These are phyloP conservation scores for Lineolata rhizophorae DNA, from an alignment of 495 filamentous ascomycete species.

Conservation along the genomic window DNA sequence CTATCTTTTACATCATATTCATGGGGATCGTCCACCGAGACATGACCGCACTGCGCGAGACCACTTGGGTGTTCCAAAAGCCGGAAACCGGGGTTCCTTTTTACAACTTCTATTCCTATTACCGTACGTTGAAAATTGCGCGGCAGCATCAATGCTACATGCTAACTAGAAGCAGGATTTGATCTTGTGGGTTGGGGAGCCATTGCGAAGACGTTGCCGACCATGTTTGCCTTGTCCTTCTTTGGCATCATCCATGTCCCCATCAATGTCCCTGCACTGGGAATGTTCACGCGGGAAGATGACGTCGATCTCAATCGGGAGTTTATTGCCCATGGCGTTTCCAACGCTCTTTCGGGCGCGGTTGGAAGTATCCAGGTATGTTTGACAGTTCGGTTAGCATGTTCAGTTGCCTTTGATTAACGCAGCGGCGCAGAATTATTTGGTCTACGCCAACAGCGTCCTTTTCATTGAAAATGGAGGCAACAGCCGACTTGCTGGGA, in stretches of 20 bases:
- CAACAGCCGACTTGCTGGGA: slow-evolving; percentile 60
- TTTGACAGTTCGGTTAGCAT: neutral
- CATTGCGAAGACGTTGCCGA: slow-evolving; percentile 57
- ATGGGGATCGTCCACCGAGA: slow-evolving; percentile 39
- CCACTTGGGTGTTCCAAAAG: slow-evolving; percentile 78
- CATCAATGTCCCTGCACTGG: slow-evolving; percentile 88
- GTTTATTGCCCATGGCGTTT: slow-evolving; percentile 78
- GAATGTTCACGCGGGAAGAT: slow-evolving; percentile 73
- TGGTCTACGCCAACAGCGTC: slow-evolving; percentile 92
- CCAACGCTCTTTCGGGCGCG: slow-evolving; percentile 72
- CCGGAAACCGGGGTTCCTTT: slow-evolving; percentile 71
- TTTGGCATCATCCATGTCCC: slow-evolving; percentile 94
- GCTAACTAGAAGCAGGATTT: slow-evolving; percentile 32
- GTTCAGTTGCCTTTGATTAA: neutral
- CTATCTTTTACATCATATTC: slow-evolving; percentile 63
- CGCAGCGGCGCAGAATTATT: slow-evolving; percentile 84
- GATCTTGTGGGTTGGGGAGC: slow-evolving; percentile 57
- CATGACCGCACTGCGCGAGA: slow-evolving; percentile 35
- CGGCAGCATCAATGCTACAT: slow-evolving; percentile 4
- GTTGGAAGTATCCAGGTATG: slow-evolving; percentile 66
- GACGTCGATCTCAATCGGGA: slow-evolving; percentile 79
- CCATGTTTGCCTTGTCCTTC: slow-evolving; percentile 94
- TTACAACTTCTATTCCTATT: slow-evolving; percentile 92
- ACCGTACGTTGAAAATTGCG: slow-evolving; percentile 32
- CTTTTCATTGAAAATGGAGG: slow-evolving; percentile 85